Percentiles rank a stretch among this genome's conserved stretches.
Evolutionary conservation across 805 yeast genomes (phyloP).

Genomic region (Komagataella pseudopastoris): DNA sequence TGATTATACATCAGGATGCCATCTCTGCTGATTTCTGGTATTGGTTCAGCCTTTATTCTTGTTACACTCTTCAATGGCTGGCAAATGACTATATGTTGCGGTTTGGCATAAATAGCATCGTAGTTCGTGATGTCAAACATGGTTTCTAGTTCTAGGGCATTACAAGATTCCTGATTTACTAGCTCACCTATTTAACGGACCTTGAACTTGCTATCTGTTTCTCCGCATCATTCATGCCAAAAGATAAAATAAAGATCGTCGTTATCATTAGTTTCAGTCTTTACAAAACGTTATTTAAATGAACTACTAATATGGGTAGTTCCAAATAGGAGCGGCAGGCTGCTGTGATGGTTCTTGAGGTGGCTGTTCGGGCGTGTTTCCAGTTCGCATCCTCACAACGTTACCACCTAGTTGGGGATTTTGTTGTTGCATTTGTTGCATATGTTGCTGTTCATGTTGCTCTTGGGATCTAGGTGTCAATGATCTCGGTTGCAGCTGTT

Average conservation of each 20-base stretch:
- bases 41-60: too few relatives aligned
- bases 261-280: neutral
- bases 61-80: too few relatives aligned
- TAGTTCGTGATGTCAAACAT: too few relatives aligned
- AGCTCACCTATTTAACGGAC: too few relatives aligned
- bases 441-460: constrained; percentile 4
- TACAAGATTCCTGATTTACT: too few relatives aligned
- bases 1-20: neutral
- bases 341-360: neutral
- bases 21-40: neutral
- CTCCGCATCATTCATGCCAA: neutral
- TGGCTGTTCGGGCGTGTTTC: neutral
- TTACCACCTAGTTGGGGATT: neutral
- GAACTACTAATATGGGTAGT: neutral
- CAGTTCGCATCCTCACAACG: neutral
- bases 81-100: too few relatives aligned
- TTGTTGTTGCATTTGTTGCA: neutral
- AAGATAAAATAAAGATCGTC: neutral
- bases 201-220: too few relatives aligned
- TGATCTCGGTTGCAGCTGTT: neutral
- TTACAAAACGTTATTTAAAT: too few relatives aligned
- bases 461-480: constrained; percentile 2
- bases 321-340: neutral
- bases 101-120: too few relatives aligned
- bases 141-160: too few relatives aligned